These are phyloP conservation scores for Gracilariopsis chorda DNA, from an alignment of 23 red algal species.

Conservation along the genomic window DNA sequence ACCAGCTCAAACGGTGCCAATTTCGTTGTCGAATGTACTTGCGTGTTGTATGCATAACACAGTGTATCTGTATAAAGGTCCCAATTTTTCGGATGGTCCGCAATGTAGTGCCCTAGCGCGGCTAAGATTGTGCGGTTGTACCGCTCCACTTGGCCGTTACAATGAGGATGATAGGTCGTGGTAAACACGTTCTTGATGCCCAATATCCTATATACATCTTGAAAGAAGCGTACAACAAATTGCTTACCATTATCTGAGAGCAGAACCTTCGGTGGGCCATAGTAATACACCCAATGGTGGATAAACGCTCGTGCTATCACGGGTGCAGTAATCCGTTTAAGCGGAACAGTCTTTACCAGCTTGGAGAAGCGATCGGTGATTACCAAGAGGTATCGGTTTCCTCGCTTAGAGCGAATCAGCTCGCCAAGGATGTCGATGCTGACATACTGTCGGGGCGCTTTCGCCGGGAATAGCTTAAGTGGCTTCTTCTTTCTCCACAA, in stretches of 20 bases:
- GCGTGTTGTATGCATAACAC: not conserved
- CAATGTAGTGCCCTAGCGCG: not conserved
- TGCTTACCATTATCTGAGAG: not conserved
- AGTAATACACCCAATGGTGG: not conserved
- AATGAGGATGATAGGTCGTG: not conserved
- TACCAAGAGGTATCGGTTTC: not conserved
- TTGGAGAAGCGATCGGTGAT: not conserved
- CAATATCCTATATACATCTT: not conserved
- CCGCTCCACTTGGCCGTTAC: slow-evolving; percentile 14
- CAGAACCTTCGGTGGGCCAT: not conserved
- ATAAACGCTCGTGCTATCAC: not conserved
- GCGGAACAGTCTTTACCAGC: not conserved
- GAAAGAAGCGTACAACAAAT: slow-evolving; percentile 1
- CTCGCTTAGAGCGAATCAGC: no score
- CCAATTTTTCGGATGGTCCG: not conserved
- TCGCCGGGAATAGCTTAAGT: no score
- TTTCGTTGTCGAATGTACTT: not conserved
- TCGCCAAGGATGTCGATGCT: no score
- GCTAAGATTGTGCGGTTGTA: not conserved
- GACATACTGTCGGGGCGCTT: no score
- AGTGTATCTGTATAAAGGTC: not conserved
- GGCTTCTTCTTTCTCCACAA: no score
- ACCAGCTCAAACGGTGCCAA: not conserved
- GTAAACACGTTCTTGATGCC: not conserved
- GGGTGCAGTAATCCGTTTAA: not conserved